Evolutionary conservation across 805 yeast species (phyloP), one percentile per base, ranked within the genome.

Genomic region (Brettanomyces nanus): DNA sequence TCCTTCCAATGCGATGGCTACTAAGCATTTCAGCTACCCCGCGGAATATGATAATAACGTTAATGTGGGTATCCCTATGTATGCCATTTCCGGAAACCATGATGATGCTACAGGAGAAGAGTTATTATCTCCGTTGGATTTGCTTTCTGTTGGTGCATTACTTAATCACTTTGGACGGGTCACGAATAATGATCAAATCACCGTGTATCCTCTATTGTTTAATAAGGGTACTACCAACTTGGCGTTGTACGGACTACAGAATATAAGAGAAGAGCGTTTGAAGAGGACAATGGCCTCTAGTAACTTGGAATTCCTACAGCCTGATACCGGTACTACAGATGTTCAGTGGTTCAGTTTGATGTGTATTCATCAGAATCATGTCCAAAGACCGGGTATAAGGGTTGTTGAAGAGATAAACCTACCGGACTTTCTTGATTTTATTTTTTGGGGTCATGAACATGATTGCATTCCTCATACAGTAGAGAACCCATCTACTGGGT

Each of bases 371-470:
- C 98, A 92, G 59, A 92, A 92, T 59, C 96, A 85, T 53, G 71
- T 78, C 3, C 76, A 81, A 4, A 89, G 89, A 50, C 75, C 94
- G 1, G 76, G 77, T 31, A 84, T 94, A 0, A 78, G 85, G 4
- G 82, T 82, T 46, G 64, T 92, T 4, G 97, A 97, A 5, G 97
- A 89, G 45, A 70, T 68, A 37, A 82, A 84, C 48, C 61, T 92
- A 19, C 98, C 97, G 0, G 64, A 69, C 6, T 87, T 89, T 53
- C 51, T 92, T 33, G 87, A 92, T 53, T 65, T 90, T 40, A 79
- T 92, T 0, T 62, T 89, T 2, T 92, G 98, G 98, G 98, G 98
- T 14, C 98, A 92, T 58, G 98, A 92, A 56, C 98, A 92, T 59
- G 97, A 92, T 54, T 86, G 97, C 52, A 69, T 80, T 4, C 85